phyloP scores from a whole-genome alignment of 2,329 filamentous ascomycete species.

The Fusarium drepaniforme region DNA sequence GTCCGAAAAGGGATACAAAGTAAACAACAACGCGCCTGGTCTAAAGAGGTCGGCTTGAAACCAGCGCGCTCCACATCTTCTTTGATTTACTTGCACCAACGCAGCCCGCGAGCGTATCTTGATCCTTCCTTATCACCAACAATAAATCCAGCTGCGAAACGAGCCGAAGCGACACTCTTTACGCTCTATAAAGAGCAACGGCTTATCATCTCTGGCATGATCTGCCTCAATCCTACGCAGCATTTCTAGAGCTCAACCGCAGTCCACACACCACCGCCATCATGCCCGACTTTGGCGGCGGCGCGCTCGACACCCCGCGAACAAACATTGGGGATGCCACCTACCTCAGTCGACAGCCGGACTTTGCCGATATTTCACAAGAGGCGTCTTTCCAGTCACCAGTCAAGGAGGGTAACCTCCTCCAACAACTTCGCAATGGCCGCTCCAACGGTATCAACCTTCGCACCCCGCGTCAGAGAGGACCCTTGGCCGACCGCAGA shows the following conservation, averaged over 20 bases:
- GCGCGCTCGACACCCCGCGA: constrained; percentile 84
- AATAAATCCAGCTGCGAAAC: constrained; percentile 26
- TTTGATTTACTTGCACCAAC: constrained; percentile 11
- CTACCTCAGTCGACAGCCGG: constrained; percentile 76
- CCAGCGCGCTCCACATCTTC: background rate
- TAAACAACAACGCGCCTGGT: constrained; percentile 57
- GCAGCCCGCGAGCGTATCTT: constrained; percentile 7
- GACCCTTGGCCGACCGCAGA: constrained; percentile 77
- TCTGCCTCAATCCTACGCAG: constrained; percentile 26
- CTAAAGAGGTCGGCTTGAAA: constrained; percentile 26
- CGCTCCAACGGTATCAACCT: constrained; percentile 68
- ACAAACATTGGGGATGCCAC: constrained; percentile 89
- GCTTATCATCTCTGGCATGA: constrained; percentile 33
- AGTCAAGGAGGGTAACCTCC: constrained; percentile 74
- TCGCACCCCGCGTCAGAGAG: constrained; percentile 79
- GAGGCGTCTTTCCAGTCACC: constrained; percentile 90
- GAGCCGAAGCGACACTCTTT: constrained; percentile 3
- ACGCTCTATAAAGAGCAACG: constrained; percentile 4
- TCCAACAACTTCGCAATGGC: constrained; percentile 80
- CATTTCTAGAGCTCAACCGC: constrained; percentile 35
- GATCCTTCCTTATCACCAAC: constrained; percentile 29
- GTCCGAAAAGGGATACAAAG: constrained; percentile 51
- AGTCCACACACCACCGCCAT: constrained; percentile 33
- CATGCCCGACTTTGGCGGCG: constrained; percentile 74
- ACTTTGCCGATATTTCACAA: constrained; percentile 84